Percentiles rank a stretch among this genome's conserved stretches.
Conservation (phyloP, 164 flowering plant species). For the Hamamelis virginiana region DNA sequence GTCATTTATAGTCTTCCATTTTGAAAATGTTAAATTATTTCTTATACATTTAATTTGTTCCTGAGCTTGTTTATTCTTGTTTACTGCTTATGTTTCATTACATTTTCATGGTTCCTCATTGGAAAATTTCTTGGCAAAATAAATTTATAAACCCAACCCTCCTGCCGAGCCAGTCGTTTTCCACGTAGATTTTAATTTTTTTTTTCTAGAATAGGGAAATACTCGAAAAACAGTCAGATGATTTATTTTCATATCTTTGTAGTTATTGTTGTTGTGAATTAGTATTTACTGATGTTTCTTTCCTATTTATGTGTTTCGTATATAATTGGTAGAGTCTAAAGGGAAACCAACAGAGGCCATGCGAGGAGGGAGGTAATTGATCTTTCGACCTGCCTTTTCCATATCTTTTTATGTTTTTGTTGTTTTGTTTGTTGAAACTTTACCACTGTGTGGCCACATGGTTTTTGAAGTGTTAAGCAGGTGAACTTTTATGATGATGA, state of each 20-base stretch:
- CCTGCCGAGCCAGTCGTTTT: too few relatives aligned
- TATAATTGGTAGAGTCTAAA: constrained; percentile 52
- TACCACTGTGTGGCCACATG: constrained; percentile 12
- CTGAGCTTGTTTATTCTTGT: background rate
- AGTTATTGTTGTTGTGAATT: too few relatives aligned
- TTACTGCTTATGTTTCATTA: background rate
- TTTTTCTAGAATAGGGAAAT: too few relatives aligned
- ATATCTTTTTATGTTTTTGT: background rate
- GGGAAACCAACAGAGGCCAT: constrained; percentile 96
- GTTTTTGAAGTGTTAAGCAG: constrained; percentile 84
- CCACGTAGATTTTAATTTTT: too few relatives aligned
- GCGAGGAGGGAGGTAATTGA: constrained; percentile 91
- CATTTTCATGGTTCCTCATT: too few relatives aligned
- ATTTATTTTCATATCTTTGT: too few relatives aligned
- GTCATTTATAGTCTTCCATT: background rate
- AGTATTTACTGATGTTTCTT: background rate
- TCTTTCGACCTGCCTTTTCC: constrained; percentile 8
- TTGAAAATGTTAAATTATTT: background rate
- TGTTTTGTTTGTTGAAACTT: constrained; percentile 8
- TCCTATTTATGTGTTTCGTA: background rate
- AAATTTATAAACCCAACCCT: too few relatives aligned
- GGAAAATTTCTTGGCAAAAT: too few relatives aligned
- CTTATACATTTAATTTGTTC: background rate
- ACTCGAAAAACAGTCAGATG: too few relatives aligned
- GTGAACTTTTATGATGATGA: constrained; percentile 93